Conservation (phyloP, 1,139 yeast genomes). For the Spencermartinsiella ligniputridi region DNA sequence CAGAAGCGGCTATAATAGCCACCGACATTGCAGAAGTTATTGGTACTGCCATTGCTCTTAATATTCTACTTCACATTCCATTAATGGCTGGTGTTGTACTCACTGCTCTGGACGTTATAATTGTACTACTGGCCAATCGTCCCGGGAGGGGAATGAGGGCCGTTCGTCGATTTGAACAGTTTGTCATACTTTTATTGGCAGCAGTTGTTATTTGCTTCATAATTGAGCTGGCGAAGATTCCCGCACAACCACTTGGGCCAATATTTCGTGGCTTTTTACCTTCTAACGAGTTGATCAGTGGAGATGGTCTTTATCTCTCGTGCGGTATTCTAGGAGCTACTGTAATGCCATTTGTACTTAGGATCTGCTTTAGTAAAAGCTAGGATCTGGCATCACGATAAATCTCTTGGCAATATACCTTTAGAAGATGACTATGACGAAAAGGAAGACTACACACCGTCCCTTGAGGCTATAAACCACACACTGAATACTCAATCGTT, state of each 20-base stretch:
- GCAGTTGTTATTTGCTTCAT: conserved; percentile 74
- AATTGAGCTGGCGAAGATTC: conserved; percentile 52
- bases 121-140: conserved; percentile 69
- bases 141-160: conserved; percentile 66
- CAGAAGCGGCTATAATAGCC: conserved; percentile 77
- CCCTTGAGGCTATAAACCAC: conserved; percentile 58
- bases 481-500: conserved; percentile 59
- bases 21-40: conserved; percentile 86
- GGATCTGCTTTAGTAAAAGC: conserved; percentile 78
- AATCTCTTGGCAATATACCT: conserved; percentile 23
- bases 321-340: conserved; percentile 79
- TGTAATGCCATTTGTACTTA: conserved; percentile 70
- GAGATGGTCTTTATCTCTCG: conserved; percentile 65
- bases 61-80: conserved; percentile 63
- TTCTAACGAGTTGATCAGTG: conserved; percentile 55
- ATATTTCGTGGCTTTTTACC: conserved; percentile 72
- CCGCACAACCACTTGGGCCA: conserved; percentile 46
- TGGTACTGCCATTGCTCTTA: conserved; percentile 81
- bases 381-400: conserved; percentile 58
- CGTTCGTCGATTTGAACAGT: conserved; percentile 60
- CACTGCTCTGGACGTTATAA: conserved; percentile 66
- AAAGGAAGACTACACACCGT: conserved; percentile 51
- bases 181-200: conserved; percentile 61
- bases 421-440: conserved; percentile 33
- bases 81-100: conserved; percentile 74